Evolutionary conservation across 1,139 yeast species (phyloP).

Genomic region (Hyphopichia pseudoburtonii): DNA sequence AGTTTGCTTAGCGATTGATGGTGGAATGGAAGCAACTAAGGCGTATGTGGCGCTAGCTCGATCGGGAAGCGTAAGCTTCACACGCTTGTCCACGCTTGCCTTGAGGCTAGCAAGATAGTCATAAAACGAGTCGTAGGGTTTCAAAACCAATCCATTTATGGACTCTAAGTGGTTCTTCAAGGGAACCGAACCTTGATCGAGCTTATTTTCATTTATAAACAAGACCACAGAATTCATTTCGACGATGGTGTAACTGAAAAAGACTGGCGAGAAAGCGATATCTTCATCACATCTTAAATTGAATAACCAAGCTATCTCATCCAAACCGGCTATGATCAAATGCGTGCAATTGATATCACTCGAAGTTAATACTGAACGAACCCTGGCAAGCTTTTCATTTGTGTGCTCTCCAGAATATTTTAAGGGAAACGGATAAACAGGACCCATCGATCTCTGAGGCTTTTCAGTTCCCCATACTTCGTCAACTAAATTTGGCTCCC

Average conservation of each 20-base stretch:
- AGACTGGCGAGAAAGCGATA: conserved; percentile 50
- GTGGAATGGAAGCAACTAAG: conserved; percentile 29
- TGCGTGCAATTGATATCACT: conserved; percentile 20
- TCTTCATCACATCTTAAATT: conserved; percentile 48
- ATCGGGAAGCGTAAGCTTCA: conserved; percentile 32
- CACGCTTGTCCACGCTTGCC: conserved; percentile 16
- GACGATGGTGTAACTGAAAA: conserved; percentile 47
- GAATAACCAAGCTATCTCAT: conserved; percentile 57
- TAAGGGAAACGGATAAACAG: conserved; percentile 38
- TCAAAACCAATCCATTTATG: conserved; percentile 29
- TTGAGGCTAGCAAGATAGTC: conserved; percentile 25
- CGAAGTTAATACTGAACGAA: conserved; percentile 24
- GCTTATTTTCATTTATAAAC: conserved; percentile 39
- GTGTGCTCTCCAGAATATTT: conserved; percentile 47
- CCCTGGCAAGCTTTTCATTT: conserved; percentile 27
- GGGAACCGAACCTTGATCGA: conserved; percentile 16
- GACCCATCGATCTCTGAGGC: conserved; percentile 39
- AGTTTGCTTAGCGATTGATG: conserved; percentile 24
- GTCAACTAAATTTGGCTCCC: conserved; percentile 36
- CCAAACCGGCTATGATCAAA: conserved; percentile 44
- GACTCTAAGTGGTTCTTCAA: conserved; percentile 26
- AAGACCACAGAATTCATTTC: conserved; percentile 28
- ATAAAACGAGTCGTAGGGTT: conserved; percentile 32
- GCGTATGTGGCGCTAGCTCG: conserved; percentile 35
- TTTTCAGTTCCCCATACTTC: conserved; percentile 40